Base-by-base conservation (phyloP, 805 yeast species). In the Saccharomycopsis vini region DNA sequence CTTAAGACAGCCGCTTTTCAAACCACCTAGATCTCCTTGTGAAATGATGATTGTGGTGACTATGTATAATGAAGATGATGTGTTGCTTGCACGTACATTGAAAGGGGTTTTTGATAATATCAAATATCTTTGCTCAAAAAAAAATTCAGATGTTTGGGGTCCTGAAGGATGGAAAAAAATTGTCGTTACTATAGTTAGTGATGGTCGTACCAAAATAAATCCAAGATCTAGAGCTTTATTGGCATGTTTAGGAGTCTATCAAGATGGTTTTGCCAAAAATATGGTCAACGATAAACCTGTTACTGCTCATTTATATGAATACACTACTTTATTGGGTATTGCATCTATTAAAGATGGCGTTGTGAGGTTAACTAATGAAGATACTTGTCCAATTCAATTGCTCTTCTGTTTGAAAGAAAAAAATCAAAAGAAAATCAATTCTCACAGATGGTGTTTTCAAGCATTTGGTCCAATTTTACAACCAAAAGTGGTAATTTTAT, bases 361-460 rank as follows among this genome's bases (percentile, higher is more conserved):
- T 2, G 78, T 76, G 34, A 80, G 92, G 39, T 97, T 92, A 61
- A 73, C 89, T 32, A 90, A 88, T 60, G 97, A 90, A 60, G 90
- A 89, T 61, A 89, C 96, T 9, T 75, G 79, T 3, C 98, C 98
- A 0, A 82, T 88, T 12, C 97, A 90, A 61, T 67, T 92, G 62
- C 60, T 90, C 21, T 90, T 89, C 60, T 89, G 96, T 55, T 64
- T 90, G 55, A 90, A 90, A 59, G 97, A 90, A 57, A 78, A 81
- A 57, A 90, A 90, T 61, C 79, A 83, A 53, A 79, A 83, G 58
- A 90, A 90, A 58, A 90, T 90, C 61, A 90, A 90, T 62, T 87
- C 96, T 3, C 98, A 90, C 63, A 73, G 97, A 55, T 90, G 98
- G 98, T 88, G 95, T 28, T 79, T 90, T 64, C 92, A 90, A 62